phyloP scores from a whole-genome alignment of 495 filamentous ascomycete species.

The Elaphomyces granulatus region DNA sequence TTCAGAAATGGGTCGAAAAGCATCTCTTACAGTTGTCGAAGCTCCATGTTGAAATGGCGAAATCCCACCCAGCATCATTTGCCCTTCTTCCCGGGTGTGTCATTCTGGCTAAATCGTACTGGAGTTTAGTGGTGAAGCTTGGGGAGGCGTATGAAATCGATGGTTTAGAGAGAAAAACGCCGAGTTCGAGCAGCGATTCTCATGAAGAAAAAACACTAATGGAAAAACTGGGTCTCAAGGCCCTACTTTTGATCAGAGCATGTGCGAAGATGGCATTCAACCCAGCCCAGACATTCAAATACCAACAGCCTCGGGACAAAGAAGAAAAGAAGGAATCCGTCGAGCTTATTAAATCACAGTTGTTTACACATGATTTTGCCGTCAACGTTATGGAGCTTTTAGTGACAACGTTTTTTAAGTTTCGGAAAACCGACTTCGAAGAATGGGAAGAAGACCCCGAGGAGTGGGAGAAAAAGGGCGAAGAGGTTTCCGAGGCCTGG shows the following conservation, averaged over 20 bases:
- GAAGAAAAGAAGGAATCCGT: slow-evolving; percentile 52
- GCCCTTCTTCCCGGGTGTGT: slow-evolving; percentile 64
- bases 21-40: slow-evolving; percentile 84
- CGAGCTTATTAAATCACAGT: slow-evolving; percentile 46
- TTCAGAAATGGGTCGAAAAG: slow-evolving; percentile 49
- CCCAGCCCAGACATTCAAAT: slow-evolving; percentile 67
- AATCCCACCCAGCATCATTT: slow-evolving; percentile 62
- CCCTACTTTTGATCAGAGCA: slow-evolving; percentile 65
- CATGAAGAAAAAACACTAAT: slow-evolving; percentile 44
- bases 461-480: slow-evolving; percentile 79
- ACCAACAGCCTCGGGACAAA: slow-evolving; percentile 53
- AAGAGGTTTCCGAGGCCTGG: slow-evolving; percentile 63
- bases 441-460: slow-evolving; percentile 89
- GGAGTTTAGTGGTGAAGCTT: slow-evolving; percentile 61
- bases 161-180: slow-evolving; percentile 28
- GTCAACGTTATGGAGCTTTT: slow-evolving; percentile 65
- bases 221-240: slow-evolving; percentile 67
- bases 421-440: slow-evolving; percentile 68
- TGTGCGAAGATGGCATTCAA: slow-evolving; percentile 74
- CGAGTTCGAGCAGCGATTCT: slow-evolving; percentile 13
- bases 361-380: slow-evolving; percentile 63
- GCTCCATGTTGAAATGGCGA: slow-evolving; percentile 73
- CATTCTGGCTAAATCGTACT: slow-evolving; percentile 62
- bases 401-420: slow-evolving; percentile 77
- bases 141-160: slow-evolving; percentile 45